These are phyloP conservation scores for Fagus crenata DNA, from an alignment of 306 rosid species.

Conservation along the genomic window DNA sequence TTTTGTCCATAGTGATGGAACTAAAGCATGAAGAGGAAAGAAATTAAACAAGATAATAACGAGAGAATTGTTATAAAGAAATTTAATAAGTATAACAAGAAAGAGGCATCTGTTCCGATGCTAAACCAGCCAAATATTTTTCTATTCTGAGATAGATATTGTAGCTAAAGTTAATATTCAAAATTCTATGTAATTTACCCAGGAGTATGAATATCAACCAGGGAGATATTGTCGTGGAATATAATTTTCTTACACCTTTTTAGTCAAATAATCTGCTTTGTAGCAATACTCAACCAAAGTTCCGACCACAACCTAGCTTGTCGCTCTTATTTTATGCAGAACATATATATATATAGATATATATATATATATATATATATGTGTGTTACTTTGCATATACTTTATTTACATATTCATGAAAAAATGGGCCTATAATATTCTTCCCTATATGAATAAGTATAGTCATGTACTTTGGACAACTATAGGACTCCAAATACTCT, in stretches of 20 bases:
- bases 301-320: conserved; percentile 1
- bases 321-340: conserved; percentile 8
- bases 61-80: too few species aligned
- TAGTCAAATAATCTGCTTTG: not conserved
- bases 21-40: conserved; percentile 8
- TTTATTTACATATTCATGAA: conserved; percentile 12
- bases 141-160: not conserved
- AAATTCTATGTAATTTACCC: not conserved
- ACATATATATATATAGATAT: too few species aligned
- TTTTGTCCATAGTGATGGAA: not conserved
- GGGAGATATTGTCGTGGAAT: not conserved
- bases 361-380: too few species aligned
- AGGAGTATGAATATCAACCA: not conserved
- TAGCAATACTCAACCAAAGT: not conserved
- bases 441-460: not conserved
- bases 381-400: not conserved
- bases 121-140: not conserved
- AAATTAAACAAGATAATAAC: not conserved
- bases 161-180: not conserved
- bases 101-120: conserved; percentile 22
- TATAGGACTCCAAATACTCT: too few species aligned
- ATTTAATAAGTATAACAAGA: not conserved
- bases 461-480: too few species aligned
- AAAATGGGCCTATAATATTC: not conserved
- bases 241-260: not conserved